These are phyloP conservation scores for Poa annua DNA, from an alignment of 176 grass and related monocot species.

Conservation along the genomic window DNA sequence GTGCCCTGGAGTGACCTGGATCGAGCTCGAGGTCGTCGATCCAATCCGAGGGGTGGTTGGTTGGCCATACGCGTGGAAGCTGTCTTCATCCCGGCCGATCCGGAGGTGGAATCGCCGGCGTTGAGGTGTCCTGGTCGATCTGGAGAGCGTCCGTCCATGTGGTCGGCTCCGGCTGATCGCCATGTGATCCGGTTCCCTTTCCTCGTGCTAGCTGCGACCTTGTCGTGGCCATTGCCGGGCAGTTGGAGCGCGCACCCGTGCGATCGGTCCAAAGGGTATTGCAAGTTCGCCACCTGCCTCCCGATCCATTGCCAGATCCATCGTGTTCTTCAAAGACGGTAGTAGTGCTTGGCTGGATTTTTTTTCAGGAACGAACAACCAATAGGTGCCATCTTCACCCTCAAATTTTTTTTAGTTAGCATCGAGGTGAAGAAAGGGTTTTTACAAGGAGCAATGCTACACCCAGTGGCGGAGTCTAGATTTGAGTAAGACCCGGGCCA, in stretches of 20 bases:
- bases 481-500: too few relatives aligned
- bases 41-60: background rate
- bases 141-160: background rate
- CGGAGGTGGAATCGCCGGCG: background rate
- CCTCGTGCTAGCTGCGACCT: background rate
- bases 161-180: background rate
- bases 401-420: too few relatives aligned
- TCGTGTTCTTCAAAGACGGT: too few relatives aligned
- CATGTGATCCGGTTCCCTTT: slow-evolving; percentile 24
- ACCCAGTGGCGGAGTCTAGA: too few relatives aligned
- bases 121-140: background rate
- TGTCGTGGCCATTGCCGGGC: background rate
- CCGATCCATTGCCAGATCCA: too few relatives aligned
- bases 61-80: slow-evolving; percentile 9
- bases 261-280: background rate
- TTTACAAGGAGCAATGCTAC: too few relatives aligned
- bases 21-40: background rate
- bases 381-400: too few relatives aligned
- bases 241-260: background rate
- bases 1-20: background rate
- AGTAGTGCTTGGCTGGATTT: too few relatives aligned
- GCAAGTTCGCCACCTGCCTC: too few relatives aligned
- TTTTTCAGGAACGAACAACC: too few relatives aligned
- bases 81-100: background rate
- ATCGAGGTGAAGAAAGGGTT: too few relatives aligned